Conservation (phyloP, 2,329 filamentous ascomycete species). For the Exophiala sideris region DNA sequence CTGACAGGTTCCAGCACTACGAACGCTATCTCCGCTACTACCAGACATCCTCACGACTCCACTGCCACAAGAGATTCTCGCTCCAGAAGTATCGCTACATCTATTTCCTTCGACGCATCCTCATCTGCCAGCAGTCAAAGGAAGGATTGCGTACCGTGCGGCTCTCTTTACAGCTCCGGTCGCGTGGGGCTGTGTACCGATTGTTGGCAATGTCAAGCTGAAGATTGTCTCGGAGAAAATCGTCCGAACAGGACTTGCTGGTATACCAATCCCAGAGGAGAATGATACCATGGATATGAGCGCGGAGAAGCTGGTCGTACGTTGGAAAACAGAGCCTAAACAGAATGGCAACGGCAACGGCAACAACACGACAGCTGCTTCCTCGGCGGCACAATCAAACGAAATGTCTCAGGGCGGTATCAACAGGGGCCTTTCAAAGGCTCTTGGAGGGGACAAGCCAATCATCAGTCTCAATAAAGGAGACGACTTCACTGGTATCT, state of each 20-base stretch:
- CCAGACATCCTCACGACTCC: slow-evolving; percentile 60
- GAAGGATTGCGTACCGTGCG: slow-evolving; percentile 84
- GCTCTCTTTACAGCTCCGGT: slow-evolving; percentile 95
- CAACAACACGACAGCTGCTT: slow-evolving; percentile 20
- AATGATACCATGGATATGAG: slow-evolving; percentile 33
- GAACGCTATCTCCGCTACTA: slow-evolving; percentile 60
- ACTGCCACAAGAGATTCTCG: slow-evolving; percentile 60
- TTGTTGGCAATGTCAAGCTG: slow-evolving; percentile 84
- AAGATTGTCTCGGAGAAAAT: slow-evolving; percentile 89
- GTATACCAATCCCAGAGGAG: slow-evolving; percentile 32
- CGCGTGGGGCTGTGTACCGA: slow-evolving; percentile 88
- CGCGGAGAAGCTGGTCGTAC: slow-evolving; percentile 80
- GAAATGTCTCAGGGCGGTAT: slow-evolving; percentile 27
- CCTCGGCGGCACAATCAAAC: slow-evolving; percentile 14
- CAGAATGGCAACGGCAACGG: slow-evolving; percentile 18
- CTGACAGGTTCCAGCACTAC: slow-evolving; percentile 47
- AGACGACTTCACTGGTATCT: slow-evolving; percentile 76
- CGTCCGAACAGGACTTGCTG: slow-evolving; percentile 52
- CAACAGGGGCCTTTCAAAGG: slow-evolving; percentile 41
- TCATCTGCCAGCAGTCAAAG: slow-evolving; percentile 84
- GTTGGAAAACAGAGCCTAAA: slow-evolving; percentile 69
- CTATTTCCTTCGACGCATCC: slow-evolving; percentile 61
- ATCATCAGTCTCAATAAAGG: slow-evolving; percentile 54
- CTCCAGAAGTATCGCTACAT: slow-evolving; percentile 60
- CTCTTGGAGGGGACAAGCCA: slow-evolving; percentile 52